phyloP scores from a whole-genome alignment of 2,329 filamentous ascomycete species.

The Penicillium sp. region DNA sequence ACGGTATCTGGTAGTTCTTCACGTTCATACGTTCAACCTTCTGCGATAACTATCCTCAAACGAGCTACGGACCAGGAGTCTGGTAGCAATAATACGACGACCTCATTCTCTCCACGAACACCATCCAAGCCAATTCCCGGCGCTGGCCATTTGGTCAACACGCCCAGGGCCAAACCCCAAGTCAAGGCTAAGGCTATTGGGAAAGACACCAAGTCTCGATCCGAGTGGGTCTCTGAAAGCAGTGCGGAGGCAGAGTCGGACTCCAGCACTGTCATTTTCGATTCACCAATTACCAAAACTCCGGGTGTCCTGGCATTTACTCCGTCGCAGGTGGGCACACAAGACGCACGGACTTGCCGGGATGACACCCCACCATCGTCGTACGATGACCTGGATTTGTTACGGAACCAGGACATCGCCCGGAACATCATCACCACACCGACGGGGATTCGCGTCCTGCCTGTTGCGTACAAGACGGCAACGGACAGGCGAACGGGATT shows the following conservation, averaged over 20 bases:
- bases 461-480: slow-evolving; percentile 25
- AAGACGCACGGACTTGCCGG: slow-evolving; percentile 9
- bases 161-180: slow-evolving; percentile 3
- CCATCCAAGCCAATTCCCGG: neutral
- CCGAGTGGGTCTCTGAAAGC: slow-evolving; percentile 23
- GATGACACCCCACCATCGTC: slow-evolving; percentile 37
- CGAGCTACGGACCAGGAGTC: neutral
- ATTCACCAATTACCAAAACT: slow-evolving; percentile 23
- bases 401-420: slow-evolving; percentile 14
- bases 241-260: slow-evolving; percentile 33
- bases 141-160: neutral
- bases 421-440: slow-evolving; percentile 12
- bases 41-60: slow-evolving; percentile 8
- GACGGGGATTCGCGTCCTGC: slow-evolving; percentile 17
- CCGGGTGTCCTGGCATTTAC: slow-evolving; percentile 22
- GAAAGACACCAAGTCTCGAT: neutral
- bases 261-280: slow-evolving; percentile 30
- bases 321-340: slow-evolving; percentile 26
- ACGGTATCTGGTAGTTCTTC: neutral
- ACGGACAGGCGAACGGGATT: slow-evolving; percentile 31
- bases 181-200: slow-evolving; percentile 1
- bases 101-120: neutral
- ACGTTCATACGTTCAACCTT: neutral
- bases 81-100: neutral
- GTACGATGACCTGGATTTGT: slow-evolving; percentile 31